phyloP scores from a whole-genome alignment of 1,139 yeast genomes.

The Taphrina pruni region DNA sequence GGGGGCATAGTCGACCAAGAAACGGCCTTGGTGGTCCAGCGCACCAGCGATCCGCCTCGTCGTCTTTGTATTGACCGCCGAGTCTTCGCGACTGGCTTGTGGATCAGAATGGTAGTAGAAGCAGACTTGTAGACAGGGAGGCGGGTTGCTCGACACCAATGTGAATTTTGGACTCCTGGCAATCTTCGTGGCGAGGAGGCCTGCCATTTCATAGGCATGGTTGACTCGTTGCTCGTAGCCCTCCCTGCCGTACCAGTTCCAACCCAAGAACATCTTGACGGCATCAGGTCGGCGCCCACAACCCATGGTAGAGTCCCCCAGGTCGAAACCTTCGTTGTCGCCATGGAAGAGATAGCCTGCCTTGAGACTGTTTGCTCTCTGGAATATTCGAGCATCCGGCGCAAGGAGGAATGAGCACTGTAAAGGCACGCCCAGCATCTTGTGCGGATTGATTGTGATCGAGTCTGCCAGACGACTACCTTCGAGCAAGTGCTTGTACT shows the following conservation, averaged over 20 bases:
- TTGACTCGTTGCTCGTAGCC: constrained; percentile 65
- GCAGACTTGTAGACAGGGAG: constrained; percentile 84
- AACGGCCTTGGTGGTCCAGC: constrained; percentile 67
- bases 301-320: constrained; percentile 92
- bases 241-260: constrained; percentile 78
- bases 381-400: constrained; percentile 71
- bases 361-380: constrained; percentile 71
- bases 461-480: constrained; percentile 76
- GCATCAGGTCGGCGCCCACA: constrained; percentile 89
- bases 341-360: constrained; percentile 87
- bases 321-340: constrained; percentile 61
- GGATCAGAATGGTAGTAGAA: constrained; percentile 68
- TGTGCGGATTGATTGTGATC: constrained; percentile 85
- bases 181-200: constrained; percentile 63
- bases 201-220: constrained; percentile 71
- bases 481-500: constrained; percentile 57
- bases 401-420: constrained; percentile 73
- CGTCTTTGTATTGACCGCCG: constrained; percentile 55
- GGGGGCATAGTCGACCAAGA: constrained; percentile 83
- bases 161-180: constrained; percentile 55
- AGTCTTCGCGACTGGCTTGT: constrained; percentile 47
- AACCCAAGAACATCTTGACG: constrained; percentile 74
- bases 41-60: constrained; percentile 70
- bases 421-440: constrained; percentile 87
- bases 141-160: constrained; percentile 63